Base-by-base conservation (phyloP, 495 filamentous ascomycete species). In the Penicillium lagena region DNA sequence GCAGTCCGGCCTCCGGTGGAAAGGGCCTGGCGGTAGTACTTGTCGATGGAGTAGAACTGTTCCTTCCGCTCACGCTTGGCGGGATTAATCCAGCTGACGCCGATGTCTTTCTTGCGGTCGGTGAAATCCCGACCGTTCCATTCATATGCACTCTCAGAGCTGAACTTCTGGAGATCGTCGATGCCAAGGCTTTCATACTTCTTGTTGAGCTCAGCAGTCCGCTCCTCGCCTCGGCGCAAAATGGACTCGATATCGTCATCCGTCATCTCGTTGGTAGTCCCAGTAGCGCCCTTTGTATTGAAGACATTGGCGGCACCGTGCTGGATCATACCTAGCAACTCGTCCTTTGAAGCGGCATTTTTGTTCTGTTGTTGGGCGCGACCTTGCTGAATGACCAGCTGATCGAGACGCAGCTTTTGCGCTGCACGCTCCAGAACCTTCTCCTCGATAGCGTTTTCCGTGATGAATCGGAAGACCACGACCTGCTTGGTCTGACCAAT, bases 401-500 rank as follows among this genome's bases (percentile, higher is more conserved):
- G 93, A 56, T 99, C 94, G 35, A 99, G 79, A 40, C 94, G 90
- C 44, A 99, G 69, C 62, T 99, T 99, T 57, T 99, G 94, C 2
- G 94, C 94, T 7, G 94, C 94, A 60, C 94, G 85, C 61, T 99
- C 94, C 38, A 99, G 69, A 8, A 99, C 94, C 67, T 97, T 97
- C 64, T 99, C 94, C 60, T 99, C 94, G 46, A 99, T 96, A 0
- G 93, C 94, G 58, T 94, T 90, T 58, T 99, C 94, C 0, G 93
- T 99, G 36, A 99, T 86, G 49, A 99, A 96, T 44, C 93, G 79
- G 68, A 93, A 99, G 1, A 97, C 93, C 29, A 89, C 76, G 2
- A 99, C 93, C 56, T 99, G 93, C 66, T 99, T 99, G 1, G 88
- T 99, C 66, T 99, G 93, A 37, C 93, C 93, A 59, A 98, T 98